Base-by-base conservation (phyloP, 108 stramenopile genomes). In the Cyclotella kingstonii region DNA sequence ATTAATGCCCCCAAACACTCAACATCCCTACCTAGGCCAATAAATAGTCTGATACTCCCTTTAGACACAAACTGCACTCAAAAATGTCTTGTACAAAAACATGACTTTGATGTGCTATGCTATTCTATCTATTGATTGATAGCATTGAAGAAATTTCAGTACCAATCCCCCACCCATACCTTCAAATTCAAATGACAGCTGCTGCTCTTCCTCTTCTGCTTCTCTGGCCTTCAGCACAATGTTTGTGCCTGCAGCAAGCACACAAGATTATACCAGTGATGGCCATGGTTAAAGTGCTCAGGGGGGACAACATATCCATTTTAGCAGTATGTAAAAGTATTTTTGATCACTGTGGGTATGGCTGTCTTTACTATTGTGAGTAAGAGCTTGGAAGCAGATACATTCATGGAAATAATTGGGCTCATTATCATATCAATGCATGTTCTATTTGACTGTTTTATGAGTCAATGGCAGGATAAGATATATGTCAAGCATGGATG, bases 251-350 rank as follows among this genome's bases (percentile, higher is more conserved):
- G 92, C 94, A 3, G 53, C 64, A 4, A 57, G 53, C 17, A 85
- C 86, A 23, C 89, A 99, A 99, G 86, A 91, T 99, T 45, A 97
- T 98, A 17, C 98, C 98, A 5, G 97, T 99, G 67, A 99, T 99
- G 98, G 71, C 98, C 40, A 98, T 99, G 98, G 98, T 96, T 0
- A 77, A 79, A 44, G 21, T 82, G n/a, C 76, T 97, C 43, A 91
- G 93, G 73, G 89, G n/a, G 90, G 35, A 93, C 91, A 58, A 66
- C 45, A 43, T 98, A 98, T 63, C 95, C 96, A 2, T 28, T 70
- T 30, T 60, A 64, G 12, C 94, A 98, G 44, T 98, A 97, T 76
- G 41, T 80, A 12, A 95, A 96, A 54, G 98, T 97, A 1, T 63
- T 90, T 3, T 23, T 92, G 4, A 97, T 99, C 46, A 97, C 94